Percentiles rank a stretch among this genome's conserved stretches.
These are phyloP conservation scores for Pseudozyma tsukubaensis DNA, from an alignment of 1,284 basidiomycete genomes.

Conservation along the genomic window DNA sequence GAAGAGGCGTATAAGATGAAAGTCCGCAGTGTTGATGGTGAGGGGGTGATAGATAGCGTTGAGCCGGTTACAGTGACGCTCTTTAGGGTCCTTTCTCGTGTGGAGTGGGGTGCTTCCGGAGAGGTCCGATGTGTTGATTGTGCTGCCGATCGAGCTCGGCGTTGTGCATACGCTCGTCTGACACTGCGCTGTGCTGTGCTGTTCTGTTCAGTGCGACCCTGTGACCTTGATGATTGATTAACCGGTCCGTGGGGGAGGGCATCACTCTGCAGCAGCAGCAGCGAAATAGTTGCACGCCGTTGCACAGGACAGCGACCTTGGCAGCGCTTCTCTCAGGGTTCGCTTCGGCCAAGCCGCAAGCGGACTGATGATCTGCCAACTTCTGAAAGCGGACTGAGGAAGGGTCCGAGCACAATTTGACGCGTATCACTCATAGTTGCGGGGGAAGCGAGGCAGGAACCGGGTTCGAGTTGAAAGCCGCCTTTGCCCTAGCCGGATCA, in stretches of 20 bases:
- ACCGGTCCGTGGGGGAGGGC: too few species aligned
- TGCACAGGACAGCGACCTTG: not conserved
- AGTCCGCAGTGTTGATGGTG: conserved; percentile 1
- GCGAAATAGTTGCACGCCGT: too few species aligned
- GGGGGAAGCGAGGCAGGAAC: too few species aligned
- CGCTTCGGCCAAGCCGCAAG: not conserved
- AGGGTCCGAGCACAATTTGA: conserved; percentile 26
- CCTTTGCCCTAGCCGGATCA: conserved; percentile 17
- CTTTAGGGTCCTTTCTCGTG: not conserved
- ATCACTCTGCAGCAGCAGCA: too few species aligned
- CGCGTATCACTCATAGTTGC: too few species aligned
- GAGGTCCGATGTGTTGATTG: conserved; percentile 19
- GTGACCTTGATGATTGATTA: too few species aligned
- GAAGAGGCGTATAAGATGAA: too few species aligned
- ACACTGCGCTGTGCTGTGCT: too few species aligned
- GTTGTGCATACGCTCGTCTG: too few species aligned
- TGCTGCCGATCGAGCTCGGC: conserved; percentile 14
- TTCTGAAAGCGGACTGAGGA: conserved; percentile 10
- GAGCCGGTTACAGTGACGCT: not conserved
- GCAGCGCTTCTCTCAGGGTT: not conserved
- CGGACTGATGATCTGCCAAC: not conserved
- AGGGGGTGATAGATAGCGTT: not conserved
- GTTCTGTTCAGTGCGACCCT: too few species aligned
- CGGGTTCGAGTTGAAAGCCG: conserved; percentile 44
- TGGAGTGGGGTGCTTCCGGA: conserved; percentile 15